Base-by-base conservation (phyloP, 495 filamentous ascomycete genomes). In the Penicillium angulare region DNA sequence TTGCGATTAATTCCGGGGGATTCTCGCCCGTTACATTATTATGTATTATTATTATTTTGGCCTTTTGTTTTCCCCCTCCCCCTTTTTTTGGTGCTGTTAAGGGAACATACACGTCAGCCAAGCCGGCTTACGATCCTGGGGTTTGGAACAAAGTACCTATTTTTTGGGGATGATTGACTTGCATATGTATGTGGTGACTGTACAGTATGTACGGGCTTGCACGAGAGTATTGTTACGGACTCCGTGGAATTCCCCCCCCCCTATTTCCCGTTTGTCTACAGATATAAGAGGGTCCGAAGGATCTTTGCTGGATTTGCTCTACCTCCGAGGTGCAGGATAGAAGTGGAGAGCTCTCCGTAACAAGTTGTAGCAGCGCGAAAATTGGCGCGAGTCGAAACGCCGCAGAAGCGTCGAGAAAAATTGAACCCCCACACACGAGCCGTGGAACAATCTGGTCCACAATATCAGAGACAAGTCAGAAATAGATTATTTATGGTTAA, bases 1-100 rank as follows among this genome's bases (percentile, higher is more conserved):
- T 54, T 60, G 17, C 39, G 47, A 54, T 54, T 24, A 57, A 65
- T 61, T 66, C 68, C 59, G 69, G 67, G 69, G 69, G 65, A 70
- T 67, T 46, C 31, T 46, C 43, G 43, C 27, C 31, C 43, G 27
- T 22, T 46, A 31, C 35, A 23, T 45, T 10, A 7, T 18, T 18
- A 12, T 41, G 2, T 22, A 2, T 1, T 31, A 31, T 31, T 31
- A 2, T 31, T 31, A 31, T 31, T 17, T 12, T 5, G 6, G 34
- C 34, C 13, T 36, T 16, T 5, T 36, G 34, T 16, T 32, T 32
- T 15, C n/a, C 34, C 34, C n/a, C n/a, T n/a, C n/a, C n/a, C n/a
- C n/a, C n/a, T n/a, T n/a, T n/a, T n/a, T n/a, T n/a, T n/a, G n/a
- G n/a, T n/a, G n/a, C n/a, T n/a, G n/a, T n/a, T n/a, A n/a, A n/a